These are phyloP conservation scores for Yamadazyma kanchanaburiensis DNA, from an alignment of 1,139 yeast genomes.

Conservation along the genomic window DNA sequence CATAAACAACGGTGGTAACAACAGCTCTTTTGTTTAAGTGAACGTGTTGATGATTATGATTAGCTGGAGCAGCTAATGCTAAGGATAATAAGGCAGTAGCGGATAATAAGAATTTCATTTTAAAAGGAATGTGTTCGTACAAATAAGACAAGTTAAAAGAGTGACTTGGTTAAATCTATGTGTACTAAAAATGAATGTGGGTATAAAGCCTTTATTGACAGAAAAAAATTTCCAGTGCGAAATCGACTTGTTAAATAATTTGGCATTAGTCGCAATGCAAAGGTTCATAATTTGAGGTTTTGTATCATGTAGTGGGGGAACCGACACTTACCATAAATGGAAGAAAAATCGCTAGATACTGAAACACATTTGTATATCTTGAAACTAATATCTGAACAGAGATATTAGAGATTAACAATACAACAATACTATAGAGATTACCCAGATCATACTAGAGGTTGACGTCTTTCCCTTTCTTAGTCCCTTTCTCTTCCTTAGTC, in stretches of 20 bases:
- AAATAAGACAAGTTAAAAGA: slow-evolving; percentile 2
- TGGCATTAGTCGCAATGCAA: too few relatives aligned
- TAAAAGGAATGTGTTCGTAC: slow-evolving; percentile 2
- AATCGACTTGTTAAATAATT: background rate
- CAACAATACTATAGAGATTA: too few relatives aligned
- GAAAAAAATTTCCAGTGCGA: background rate
- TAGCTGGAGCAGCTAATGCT: slow-evolving; percentile 47
- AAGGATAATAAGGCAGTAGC: slow-evolving; percentile 38
- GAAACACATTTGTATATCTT: too few relatives aligned
- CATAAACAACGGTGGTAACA: slow-evolving; percentile 38
- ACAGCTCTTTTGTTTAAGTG: slow-evolving; percentile 42
- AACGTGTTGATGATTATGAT: slow-evolving; percentile 30
- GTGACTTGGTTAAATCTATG: slow-evolving; percentile 3
- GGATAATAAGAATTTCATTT: slow-evolving; percentile 30
- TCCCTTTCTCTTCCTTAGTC: too few relatives aligned
- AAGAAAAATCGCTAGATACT: too few relatives aligned
- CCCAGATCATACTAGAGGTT: too few relatives aligned
- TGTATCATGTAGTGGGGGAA: too few relatives aligned
- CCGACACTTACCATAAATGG: too few relatives aligned
- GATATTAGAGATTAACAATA: too few relatives aligned
- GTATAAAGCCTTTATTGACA: background rate
- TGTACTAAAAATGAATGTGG: background rate
- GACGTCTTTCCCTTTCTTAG: too few relatives aligned
- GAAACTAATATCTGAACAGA: too few relatives aligned
- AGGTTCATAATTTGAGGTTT: too few relatives aligned